Evolutionary conservation across 2,329 filamentous ascomycete species (phyloP).

Genomic region (Paraconiothyrium sp.): DNA sequence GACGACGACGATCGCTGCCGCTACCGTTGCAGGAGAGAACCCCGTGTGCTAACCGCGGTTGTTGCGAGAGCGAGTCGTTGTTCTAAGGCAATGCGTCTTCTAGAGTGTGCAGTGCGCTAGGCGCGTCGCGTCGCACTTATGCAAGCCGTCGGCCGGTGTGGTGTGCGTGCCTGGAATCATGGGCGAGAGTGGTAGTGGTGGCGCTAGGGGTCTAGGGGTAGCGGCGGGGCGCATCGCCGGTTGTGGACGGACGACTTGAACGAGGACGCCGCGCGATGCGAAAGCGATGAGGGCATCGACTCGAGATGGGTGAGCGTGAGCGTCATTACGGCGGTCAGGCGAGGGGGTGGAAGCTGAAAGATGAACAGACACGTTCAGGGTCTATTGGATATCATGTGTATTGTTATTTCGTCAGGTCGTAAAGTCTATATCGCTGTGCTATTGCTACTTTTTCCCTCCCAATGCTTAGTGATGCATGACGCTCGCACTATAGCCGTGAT

Average conservation of each 20-base stretch:
- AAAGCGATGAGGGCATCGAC: too few species aligned
- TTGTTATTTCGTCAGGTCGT: not conserved
- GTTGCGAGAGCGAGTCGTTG: too few species aligned
- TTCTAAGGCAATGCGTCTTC: not conserved
- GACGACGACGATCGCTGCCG: too few species aligned
- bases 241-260: too few species aligned
- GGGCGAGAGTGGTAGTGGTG: not conserved
- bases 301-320: too few species aligned
- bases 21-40: too few species aligned
- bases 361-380: too few species aligned
- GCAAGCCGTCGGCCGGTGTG: not conserved
- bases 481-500: not conserved
- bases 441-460: not conserved
- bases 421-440: not conserved
- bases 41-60: too few species aligned
- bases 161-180: not conserved
- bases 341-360: too few species aligned
- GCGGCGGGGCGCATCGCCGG: not conserved
- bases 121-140: constrained; percentile 4
- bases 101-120: not conserved
- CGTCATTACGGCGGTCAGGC: too few species aligned
- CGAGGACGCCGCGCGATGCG: too few species aligned
- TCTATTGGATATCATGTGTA: not conserved
- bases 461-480: not conserved
- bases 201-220: not conserved